Conservation (phyloP, 2,329 filamentous ascomycete genomes). For the Westerdykella ornata region DNA sequence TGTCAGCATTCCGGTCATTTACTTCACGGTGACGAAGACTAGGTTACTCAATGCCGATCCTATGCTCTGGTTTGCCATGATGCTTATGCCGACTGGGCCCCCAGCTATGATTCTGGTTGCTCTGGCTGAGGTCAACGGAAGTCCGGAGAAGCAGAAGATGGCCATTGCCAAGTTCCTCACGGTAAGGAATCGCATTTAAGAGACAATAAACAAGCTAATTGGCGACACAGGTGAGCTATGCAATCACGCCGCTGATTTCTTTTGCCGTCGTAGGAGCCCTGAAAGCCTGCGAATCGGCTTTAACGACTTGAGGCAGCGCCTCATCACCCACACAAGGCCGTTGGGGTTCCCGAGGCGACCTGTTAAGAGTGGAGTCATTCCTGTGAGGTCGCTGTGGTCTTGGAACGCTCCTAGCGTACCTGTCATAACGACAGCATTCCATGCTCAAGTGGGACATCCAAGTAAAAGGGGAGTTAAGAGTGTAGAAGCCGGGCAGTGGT, state of each 20-base stretch:
- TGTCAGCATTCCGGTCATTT: constrained; percentile 51
- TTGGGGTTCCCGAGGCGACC: no score
- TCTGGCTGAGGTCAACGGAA: constrained; percentile 46
- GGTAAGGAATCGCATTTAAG: constrained; percentile 21
- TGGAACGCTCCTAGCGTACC: no score
- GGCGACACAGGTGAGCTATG: constrained; percentile 35
- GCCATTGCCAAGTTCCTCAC: constrained; percentile 49
- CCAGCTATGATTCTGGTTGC: constrained; percentile 50
- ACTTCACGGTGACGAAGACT: constrained; percentile 49
- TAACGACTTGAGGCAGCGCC: not conserved
- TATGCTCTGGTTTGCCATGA: constrained; percentile 60
- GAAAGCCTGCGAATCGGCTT: constrained; percentile 36
- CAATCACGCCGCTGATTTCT: constrained; percentile 40
- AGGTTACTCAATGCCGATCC: constrained; percentile 50
- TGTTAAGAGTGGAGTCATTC: no score
- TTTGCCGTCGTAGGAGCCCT: constrained; percentile 41
- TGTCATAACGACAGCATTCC: no score
- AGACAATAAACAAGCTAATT: not conserved
- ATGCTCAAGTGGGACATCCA: no score
- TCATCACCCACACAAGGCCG: not conserved
- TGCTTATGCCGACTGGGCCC: constrained; percentile 53
- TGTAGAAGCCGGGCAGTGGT: no score
- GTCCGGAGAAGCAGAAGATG: constrained; percentile 45
- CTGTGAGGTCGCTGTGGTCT: no score
- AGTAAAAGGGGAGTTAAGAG: no score